These are phyloP conservation scores for Begonia masoniana DNA, from an alignment of 306 rosid genomes.

Conservation along the genomic window DNA sequence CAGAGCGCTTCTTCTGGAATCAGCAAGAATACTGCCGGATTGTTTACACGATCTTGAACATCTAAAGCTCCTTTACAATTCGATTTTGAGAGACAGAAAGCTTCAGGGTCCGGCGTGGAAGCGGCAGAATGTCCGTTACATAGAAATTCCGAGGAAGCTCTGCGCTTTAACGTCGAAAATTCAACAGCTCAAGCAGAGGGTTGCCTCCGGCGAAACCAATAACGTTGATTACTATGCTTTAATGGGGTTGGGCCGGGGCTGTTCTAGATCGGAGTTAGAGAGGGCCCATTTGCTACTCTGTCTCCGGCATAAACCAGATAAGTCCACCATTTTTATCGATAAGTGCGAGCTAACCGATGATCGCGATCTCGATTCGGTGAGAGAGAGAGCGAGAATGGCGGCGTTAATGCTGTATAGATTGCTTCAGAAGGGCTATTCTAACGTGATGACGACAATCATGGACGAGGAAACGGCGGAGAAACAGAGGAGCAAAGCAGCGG, in stretches of 20 bases:
- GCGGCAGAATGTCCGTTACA: constrained; percentile 60
- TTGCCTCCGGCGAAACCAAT: constrained; percentile 55
- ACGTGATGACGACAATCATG: constrained; percentile 36
- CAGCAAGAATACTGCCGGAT: constrained; percentile 74
- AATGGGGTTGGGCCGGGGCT: constrained; percentile 73
- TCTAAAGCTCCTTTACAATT: constrained; percentile 70
- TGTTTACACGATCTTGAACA: constrained; percentile 85
- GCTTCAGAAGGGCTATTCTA: constrained; percentile 79
- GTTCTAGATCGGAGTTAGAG: constrained; percentile 79
- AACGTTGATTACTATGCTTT: constrained; percentile 70
- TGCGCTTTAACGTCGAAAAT: constrained; percentile 45
- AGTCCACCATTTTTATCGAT: constrained; percentile 50
- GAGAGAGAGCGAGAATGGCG: constrained; percentile 70
- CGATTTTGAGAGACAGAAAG: constrained; percentile 69
- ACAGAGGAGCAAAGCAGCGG: constrained; percentile 45
- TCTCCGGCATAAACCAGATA: constrained; percentile 82
- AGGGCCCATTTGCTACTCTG: constrained; percentile 61
- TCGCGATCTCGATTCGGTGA: constrained; percentile 54
- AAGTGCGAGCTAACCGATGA: constrained; percentile 69
- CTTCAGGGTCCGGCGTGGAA: constrained; percentile 91
- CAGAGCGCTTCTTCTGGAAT: constrained; percentile 65
- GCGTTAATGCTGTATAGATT: constrained; percentile 61
- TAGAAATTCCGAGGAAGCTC: constrained; percentile 82
- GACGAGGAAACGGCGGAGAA: constrained; percentile 75
- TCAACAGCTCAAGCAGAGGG: constrained; percentile 54